These are phyloP conservation scores for Candida patagonica DNA, from an alignment of 805 yeast genomes.

Conservation along the genomic window DNA sequence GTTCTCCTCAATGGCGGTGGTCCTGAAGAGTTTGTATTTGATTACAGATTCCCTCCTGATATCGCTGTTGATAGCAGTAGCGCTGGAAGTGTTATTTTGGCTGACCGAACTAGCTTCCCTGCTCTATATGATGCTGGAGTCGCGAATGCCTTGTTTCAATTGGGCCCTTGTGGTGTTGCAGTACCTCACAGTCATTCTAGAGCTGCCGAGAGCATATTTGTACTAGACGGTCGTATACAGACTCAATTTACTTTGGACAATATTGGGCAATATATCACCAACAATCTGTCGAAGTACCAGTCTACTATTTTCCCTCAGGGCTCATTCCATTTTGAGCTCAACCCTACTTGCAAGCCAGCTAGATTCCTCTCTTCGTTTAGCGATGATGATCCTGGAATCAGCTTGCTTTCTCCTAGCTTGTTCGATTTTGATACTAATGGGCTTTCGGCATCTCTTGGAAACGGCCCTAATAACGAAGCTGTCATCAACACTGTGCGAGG, in stretches of 20 bases:
- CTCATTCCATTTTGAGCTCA: conserved; percentile 15
- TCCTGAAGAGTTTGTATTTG: conserved; percentile 12
- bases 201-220: conserved; percentile 15
- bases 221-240: conserved; percentile 11
- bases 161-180: conserved; percentile 16
- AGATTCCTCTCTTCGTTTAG: conserved; percentile 11
- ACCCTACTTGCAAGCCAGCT: conserved; percentile 16
- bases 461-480: conserved; percentile 5
- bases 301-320: conserved; percentile 17
- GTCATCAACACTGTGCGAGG: conserved; percentile 3
- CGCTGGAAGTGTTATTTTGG: conserved; percentile 11
- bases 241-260: conserved; percentile 13
- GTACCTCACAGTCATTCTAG: conserved; percentile 15
- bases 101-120: conserved; percentile 13
- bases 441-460: conserved; percentile 8
- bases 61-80: conserved; percentile 4
- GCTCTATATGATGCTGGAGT: conserved; percentile 14
- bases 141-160: conserved; percentile 9
- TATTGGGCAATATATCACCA: conserved; percentile 11
- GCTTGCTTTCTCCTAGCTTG: conserved; percentile 8
- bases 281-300: conserved; percentile 9
- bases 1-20: conserved; percentile 10
- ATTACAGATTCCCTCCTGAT: conserved; percentile 13
- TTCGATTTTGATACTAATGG: conserved; percentile 3
- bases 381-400: conserved; percentile 18